Base-by-base conservation (phyloP, 495 filamentous ascomycete genomes). In the Hyaloscypha variabilis region DNA sequence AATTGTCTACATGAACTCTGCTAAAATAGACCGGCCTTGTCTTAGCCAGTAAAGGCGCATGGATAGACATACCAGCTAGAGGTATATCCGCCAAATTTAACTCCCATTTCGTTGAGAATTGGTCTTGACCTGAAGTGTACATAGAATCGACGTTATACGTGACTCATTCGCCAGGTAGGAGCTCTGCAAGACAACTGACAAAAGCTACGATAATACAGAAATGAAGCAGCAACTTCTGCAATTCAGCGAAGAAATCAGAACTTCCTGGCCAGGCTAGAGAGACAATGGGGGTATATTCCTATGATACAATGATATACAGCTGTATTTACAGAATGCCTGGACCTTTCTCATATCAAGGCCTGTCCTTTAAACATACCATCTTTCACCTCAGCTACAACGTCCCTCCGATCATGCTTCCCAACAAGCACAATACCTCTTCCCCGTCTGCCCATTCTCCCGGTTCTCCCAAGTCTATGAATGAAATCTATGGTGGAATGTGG, bases 401-500 rank as follows among this genome's bases (percentile, higher is more conserved):
- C 94, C 74, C 89, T 89, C 63, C 96, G 81, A 74, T 97, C 96
- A 67, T 90, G 83, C 78, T 88, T 94, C 65, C 94, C 95, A 13
- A 97, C 91, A 53, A 99, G 77, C 49, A 98, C 92, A 66, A 97
- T 85, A 26, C 92, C 95, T 67, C 93, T 83, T 49, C 95, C 96
- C 73, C 95, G 84, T 71, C 92, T 85, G 2, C 92, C 92, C 95
- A 98, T 97, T 31, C 95, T 83, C 21, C 95, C 95, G 0, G 93
- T 91, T 68, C 95, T 82, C 57, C 95, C 95, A 24, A 98, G 82
- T 23, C 96, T 89, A 74, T 98, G 95, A 72, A 98, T 97, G 71
- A 99, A 97, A 78, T 99, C 95, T 64, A 98, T 92, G 0, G 93
- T 95, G 2, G 90, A 94, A 72, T 97, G 94, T 10, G 95, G 95